These are phyloP conservation scores for Paralagenidium karlingii DNA, from an alignment of 352 stramenopile species.

Conservation along the genomic window DNA sequence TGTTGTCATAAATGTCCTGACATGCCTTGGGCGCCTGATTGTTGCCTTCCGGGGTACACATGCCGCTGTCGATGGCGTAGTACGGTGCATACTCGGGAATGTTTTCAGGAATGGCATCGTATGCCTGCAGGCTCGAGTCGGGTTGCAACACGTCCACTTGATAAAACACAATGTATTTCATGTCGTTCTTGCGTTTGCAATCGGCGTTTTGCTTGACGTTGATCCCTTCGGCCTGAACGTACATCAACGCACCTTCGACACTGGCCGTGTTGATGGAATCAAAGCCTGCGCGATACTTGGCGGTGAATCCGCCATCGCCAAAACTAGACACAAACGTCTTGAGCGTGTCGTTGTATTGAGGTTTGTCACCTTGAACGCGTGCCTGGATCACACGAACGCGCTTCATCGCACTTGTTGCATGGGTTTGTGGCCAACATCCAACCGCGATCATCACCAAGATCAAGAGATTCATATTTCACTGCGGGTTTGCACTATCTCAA, in stretches of 20 bases:
- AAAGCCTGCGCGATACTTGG: conserved; percentile 20
- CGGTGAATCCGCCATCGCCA: too few species aligned
- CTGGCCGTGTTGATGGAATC: conserved; percentile 67
- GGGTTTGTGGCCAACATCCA: too few species aligned
- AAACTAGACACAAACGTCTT: too few species aligned
- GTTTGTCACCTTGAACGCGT: conserved; percentile 54
- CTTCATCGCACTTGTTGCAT: too few species aligned
- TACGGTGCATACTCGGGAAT: conserved; percentile 36
- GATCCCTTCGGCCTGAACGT: conserved; percentile 70
- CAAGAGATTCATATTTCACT: too few species aligned
- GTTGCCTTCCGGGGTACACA: conserved; percentile 17
- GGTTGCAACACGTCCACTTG: conserved; percentile 40
- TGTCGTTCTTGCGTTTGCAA: conserved; percentile 54
- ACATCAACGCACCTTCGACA: conserved; percentile 70
- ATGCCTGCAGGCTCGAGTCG: conserved; percentile 16
- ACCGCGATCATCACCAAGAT: too few species aligned
- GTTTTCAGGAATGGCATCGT: conserved; percentile 8
- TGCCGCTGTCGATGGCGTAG: conserved; percentile 44
- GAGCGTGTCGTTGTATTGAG: too few species aligned
- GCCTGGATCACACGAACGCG: conserved; percentile 63
- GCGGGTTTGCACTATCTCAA: too few species aligned
- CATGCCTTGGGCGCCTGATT: conserved; percentile 11
- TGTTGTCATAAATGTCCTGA: conserved; percentile 8
- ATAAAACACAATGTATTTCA: conserved; percentile 66
- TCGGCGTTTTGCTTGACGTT: conserved; percentile 14